Conservation (phyloP, 139 green algal genomes). For the Chlamydomonas sp. region DNA sequence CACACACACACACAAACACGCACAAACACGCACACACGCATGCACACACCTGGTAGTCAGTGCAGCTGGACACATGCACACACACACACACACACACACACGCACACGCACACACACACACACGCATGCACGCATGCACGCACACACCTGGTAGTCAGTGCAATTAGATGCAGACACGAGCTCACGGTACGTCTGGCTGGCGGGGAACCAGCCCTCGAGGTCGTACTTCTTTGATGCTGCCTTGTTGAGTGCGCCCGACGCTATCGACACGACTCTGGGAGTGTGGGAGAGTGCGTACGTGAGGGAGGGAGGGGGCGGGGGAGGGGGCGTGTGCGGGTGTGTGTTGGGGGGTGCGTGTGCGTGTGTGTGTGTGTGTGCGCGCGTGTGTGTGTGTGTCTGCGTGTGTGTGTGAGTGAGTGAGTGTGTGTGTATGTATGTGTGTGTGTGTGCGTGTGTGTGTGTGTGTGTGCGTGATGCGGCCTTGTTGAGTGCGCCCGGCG, state of each 20-base stretch:
- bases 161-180: conserved; percentile 98
- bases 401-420: no score
- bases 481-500: conserved; percentile 94
- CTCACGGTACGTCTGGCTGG: conserved; percentile 80
- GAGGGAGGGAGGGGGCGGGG: no score
- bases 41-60: conserved; percentile 11
- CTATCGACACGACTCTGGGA: conserved; percentile 86
- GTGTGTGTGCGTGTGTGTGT: no score
- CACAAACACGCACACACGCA: neutral
- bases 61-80: neutral
- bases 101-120: no score
- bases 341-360: neutral
- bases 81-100: no score
- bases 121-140: neutral
- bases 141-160: conserved; percentile 82
- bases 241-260: conserved; percentile 94
- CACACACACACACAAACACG: neutral
- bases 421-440: no score
- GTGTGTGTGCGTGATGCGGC: no score
- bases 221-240: conserved; percentile 98
- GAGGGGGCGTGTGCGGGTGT: neutral
- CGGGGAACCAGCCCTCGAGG: conserved; percentile 97
- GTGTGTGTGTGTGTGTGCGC: no score
- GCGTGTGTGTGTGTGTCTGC: no score
- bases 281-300: neutral